Evolutionary conservation across 768 basidiomycete species (phyloP).

Genomic region (Tylopilus vinaceipallidus): DNA sequence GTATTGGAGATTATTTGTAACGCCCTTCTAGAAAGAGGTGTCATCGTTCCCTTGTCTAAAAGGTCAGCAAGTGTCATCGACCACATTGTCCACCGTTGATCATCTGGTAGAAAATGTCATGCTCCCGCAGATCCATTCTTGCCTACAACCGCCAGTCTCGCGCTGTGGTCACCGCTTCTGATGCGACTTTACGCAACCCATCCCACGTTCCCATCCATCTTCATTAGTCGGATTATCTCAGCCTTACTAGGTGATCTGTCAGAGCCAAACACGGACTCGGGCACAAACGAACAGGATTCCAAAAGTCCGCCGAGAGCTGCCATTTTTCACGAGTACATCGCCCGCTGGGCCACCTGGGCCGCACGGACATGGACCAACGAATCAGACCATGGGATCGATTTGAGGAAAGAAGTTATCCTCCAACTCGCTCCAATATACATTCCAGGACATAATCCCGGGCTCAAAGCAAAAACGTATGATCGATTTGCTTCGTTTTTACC

Average conservation of each 20-base stretch:
- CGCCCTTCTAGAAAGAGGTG: conserved; percentile 65
- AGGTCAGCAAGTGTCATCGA: conserved; percentile 49
- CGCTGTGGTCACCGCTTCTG: conserved; percentile 67
- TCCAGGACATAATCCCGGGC: conserved; percentile 30
- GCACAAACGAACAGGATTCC: conserved; percentile 18
- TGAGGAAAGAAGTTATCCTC: conserved; percentile 46
- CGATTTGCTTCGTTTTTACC: not conserved
- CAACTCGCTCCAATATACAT: conserved; percentile 49
- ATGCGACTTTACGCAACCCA: conserved; percentile 56
- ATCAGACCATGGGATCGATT: conserved; percentile 35
- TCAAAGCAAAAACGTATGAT: conserved; percentile 36
- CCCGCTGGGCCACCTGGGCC: conserved; percentile 70
- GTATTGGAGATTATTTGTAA: conserved; percentile 69
- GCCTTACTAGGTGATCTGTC: conserved; percentile 27
- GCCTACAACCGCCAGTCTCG: conserved; percentile 52
- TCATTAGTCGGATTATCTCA: conserved; percentile 46
- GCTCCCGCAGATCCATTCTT: conserved; percentile 40
- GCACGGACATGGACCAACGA: conserved; percentile 39
- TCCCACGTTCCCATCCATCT: conserved; percentile 46
- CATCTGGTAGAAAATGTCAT: conserved; percentile 51
- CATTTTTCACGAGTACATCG: conserved; percentile 57
- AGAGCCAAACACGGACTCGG: conserved; percentile 9
- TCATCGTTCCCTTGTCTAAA: conserved; percentile 78
- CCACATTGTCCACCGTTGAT: conserved; percentile 1
- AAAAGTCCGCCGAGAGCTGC: conserved; percentile 31